These are phyloP conservation scores for Hanseniaspora lindneri DNA, from an alignment of 805 yeast genomes.

Conservation along the genomic window DNA sequence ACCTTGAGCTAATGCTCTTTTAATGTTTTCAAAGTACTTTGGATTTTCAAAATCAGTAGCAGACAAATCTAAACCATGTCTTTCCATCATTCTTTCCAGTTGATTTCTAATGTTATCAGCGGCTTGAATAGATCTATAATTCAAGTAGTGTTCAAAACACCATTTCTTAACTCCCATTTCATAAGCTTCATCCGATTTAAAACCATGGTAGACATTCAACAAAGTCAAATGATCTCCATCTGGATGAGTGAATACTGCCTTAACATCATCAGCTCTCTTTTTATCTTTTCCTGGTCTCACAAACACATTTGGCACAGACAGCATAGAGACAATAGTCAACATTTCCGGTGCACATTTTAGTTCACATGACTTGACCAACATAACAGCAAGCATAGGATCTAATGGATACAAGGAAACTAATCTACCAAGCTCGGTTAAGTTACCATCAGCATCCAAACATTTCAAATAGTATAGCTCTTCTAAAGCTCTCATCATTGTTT, in stretches of 20 bases:
- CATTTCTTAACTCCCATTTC: conserved; percentile 59
- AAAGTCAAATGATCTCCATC: conserved; percentile 92
- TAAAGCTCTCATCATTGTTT: conserved; percentile 97
- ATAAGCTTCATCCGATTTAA: conserved; percentile 60
- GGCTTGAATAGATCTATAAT: conserved; percentile 67
- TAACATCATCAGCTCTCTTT: conserved; percentile 84
- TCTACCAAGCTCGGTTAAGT: conserved; percentile 78
- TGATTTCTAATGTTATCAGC: conserved; percentile 85
- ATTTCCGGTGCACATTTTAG: conserved; percentile 82
- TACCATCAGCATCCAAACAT: conserved; percentile 86
- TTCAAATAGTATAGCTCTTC: conserved; percentile 86
- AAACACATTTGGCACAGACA: conserved; percentile 89
- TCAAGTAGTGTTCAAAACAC: conserved; percentile 84
- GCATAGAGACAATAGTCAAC: conserved; percentile 73
- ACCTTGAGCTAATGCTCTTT: conserved; percentile 82
- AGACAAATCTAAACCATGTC: conserved; percentile 59
- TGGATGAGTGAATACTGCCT: conserved; percentile 76
- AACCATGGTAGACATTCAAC: conserved; percentile 77
- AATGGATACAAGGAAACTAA: conserved; percentile 86
- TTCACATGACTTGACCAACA: conserved; percentile 78
- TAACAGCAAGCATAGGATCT: conserved; percentile 90
- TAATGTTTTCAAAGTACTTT: conserved; percentile 63
- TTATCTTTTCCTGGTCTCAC: conserved; percentile 82
- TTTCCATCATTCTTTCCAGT: conserved; percentile 69
- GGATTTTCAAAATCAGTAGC: conserved; percentile 56